These are phyloP conservation scores for Onygena corvina DNA, from an alignment of 2,329 filamentous ascomycete genomes.

Conservation along the genomic window DNA sequence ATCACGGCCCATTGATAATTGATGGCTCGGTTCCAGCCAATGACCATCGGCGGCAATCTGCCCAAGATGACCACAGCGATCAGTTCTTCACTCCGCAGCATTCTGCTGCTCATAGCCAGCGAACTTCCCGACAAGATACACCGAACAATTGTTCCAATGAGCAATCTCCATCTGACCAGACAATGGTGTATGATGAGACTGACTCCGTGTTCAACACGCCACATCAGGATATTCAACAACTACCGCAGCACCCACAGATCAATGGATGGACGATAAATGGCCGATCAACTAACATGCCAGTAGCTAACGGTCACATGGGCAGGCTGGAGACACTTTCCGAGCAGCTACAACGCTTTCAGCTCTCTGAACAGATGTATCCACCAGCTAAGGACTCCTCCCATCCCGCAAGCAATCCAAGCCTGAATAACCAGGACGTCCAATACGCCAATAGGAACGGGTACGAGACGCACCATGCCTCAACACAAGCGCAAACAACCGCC, in stretches of 20 bases:
- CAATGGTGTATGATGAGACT: conserved; percentile 27
- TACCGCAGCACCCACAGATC: conserved; percentile 13
- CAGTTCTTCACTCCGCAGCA: conserved; percentile 20
- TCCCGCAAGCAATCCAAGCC: background rate
- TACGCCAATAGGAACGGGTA: conserved; percentile 21
- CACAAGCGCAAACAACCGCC: background rate
- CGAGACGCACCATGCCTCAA: conserved; percentile 14
- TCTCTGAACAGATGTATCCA: conserved; percentile 26
- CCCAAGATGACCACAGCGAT: conserved; percentile 26
- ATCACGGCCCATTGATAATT: conserved; percentile 36
- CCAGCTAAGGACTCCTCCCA: conserved; percentile 11
- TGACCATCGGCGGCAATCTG: conserved; percentile 25
- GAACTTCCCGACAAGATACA: conserved; percentile 6
- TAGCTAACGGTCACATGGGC: conserved; percentile 21
- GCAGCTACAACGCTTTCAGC: conserved; percentile 28
- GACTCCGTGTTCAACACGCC: conserved; percentile 10
- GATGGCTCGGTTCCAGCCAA: conserved; percentile 36
- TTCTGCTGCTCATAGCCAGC: background rate
- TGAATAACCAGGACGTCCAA: conserved; percentile 21
- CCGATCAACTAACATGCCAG: conserved; percentile 11
- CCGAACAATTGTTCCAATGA: conserved; percentile 30
- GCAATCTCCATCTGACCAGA: conserved; percentile 24
- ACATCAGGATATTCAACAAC: background rate
- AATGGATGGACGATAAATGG: conserved; percentile 14
- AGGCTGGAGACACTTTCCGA: conserved; percentile 28